Evolutionary conservation across 495 filamentous ascomycete genomes (phyloP).

Genomic region (Oidiodendron maius): DNA sequence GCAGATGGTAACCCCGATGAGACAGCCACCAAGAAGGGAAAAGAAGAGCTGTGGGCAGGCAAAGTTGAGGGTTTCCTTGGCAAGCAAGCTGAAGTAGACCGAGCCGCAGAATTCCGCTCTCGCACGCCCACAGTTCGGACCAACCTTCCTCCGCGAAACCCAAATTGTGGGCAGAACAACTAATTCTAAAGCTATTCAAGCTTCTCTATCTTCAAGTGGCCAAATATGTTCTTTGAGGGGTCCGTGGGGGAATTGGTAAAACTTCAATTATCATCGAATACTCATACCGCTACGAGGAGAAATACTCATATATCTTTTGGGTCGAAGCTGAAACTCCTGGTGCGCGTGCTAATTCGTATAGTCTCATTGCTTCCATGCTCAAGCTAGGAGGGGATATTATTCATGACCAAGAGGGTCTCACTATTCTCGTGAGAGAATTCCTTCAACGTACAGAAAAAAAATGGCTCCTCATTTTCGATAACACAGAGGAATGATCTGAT

Average conservation of each 20-base stretch:
- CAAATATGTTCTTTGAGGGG: slow-evolving; percentile 20
- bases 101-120: neutral
- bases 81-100: neutral
- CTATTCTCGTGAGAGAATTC: slow-evolving; percentile 8
- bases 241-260: slow-evolving; percentile 23
- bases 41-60: neutral
- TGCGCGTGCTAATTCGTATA: slow-evolving; percentile 6
- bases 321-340: slow-evolving; percentile 19
- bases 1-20: neutral
- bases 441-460: slow-evolving; percentile 11
- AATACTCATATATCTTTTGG: slow-evolving; percentile 21
- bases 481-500: slow-evolving; percentile 14
- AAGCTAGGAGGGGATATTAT: neutral
- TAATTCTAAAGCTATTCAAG: neutral
- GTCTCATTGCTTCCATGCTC: neutral
- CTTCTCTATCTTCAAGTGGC: slow-evolving; percentile 8
- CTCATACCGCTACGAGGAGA: slow-evolving; percentile 8
- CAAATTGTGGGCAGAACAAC: slow-evolving; percentile 1
- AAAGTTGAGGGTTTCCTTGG: neutral
- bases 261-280: slow-evolving; percentile 20
- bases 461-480: slow-evolving; percentile 26
- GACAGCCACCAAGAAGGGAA: neutral
- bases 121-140: no score
- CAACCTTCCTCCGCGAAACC: neutral
- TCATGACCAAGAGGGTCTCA: neutral